A percentile compares a stretch with the other conserved stretches of the same genome.
Conservation (phyloP, 1,139 yeast genomes). For the Protomyces gravidus region DNA sequence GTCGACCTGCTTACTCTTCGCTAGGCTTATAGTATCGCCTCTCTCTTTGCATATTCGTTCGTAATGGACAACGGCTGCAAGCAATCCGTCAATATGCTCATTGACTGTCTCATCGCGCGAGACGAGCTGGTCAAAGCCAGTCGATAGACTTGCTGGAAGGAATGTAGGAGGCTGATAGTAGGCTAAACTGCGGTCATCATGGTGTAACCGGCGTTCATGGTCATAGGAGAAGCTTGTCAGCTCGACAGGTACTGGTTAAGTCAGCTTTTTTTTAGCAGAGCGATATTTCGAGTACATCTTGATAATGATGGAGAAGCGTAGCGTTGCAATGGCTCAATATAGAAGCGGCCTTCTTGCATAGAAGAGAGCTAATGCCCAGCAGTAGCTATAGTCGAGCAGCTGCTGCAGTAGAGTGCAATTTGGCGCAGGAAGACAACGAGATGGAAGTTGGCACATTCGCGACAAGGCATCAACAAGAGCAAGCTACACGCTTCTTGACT, state of each 20-base stretch:
- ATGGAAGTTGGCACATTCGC: no score
- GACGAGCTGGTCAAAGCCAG: slow-evolving; percentile 59
- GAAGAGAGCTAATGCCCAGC: no score
- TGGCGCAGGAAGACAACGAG: neutral
- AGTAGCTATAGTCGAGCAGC: no score
- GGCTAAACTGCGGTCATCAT: slow-evolving; percentile 48
- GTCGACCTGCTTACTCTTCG: slow-evolving; percentile 41
- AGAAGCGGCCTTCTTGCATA: neutral
- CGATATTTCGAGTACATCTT: neutral
- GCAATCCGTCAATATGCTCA: slow-evolving; percentile 57
- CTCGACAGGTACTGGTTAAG: slow-evolving; percentile 57
- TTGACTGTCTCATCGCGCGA: slow-evolving; percentile 52
- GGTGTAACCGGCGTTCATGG: slow-evolving; percentile 48
- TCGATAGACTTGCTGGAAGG: slow-evolving; percentile 49
- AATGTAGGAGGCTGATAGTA: slow-evolving; percentile 28
- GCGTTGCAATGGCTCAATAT: slow-evolving; percentile 9
- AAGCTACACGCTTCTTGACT: no score
- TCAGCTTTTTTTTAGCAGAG: neutral
- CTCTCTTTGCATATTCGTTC: slow-evolving; percentile 49
- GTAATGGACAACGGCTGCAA: slow-evolving; percentile 52
- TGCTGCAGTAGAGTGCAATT: no score
- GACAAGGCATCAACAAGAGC: no score
- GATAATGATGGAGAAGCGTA: slow-evolving; percentile 17
- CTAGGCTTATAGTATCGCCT: slow-evolving; percentile 43
- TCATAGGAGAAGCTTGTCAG: slow-evolving; percentile 57